These are phyloP conservation scores for Ormosia semicastrata DNA, from an alignment of 306 rosid genomes.

Conservation along the genomic window DNA sequence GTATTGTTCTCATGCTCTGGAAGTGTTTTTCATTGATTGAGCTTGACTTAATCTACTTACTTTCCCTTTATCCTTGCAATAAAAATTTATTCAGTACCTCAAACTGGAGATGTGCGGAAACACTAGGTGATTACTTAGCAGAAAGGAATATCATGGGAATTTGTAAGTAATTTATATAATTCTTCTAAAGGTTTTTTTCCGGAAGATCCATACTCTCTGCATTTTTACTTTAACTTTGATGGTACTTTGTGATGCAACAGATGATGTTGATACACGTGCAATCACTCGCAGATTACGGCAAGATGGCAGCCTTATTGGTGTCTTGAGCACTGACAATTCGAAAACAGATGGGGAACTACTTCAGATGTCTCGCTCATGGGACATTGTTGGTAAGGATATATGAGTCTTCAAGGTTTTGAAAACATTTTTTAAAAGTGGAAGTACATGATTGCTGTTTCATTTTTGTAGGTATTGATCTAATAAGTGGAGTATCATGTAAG, in stretches of 20 bases:
- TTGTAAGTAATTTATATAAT: constrained; percentile 55
- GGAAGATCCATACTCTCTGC: neutral
- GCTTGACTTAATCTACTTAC: constrained; percentile 14
- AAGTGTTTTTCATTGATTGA: neutral
- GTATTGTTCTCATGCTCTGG: constrained; percentile 28
- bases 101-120: constrained; percentile 64
- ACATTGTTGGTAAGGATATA: constrained; percentile 5
- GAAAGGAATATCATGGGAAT: constrained; percentile 95
- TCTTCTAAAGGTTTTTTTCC: neutral
- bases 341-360: constrained; percentile 83
- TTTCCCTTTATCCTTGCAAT: neutral
- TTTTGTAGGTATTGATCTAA: constrained; percentile 74
- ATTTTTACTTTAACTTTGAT: neutral
- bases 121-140: constrained; percentile 75
- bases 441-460: neutral
- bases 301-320: constrained; percentile 97
- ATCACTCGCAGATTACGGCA: constrained; percentile 88
- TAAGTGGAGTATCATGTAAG: constrained; percentile 91
- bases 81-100: constrained; percentile 8
- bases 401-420: neutral
- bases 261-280: constrained; percentile 94
- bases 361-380: constrained; percentile 53
- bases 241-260: constrained; percentile 48
- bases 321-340: constrained; percentile 78
- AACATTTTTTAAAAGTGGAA: neutral